Evolutionary conservation across 2,329 filamentous ascomycete genomes (phyloP), one percentile per base, ranked within the genome.

Genomic region (Neofusicoccum ribis): DNA sequence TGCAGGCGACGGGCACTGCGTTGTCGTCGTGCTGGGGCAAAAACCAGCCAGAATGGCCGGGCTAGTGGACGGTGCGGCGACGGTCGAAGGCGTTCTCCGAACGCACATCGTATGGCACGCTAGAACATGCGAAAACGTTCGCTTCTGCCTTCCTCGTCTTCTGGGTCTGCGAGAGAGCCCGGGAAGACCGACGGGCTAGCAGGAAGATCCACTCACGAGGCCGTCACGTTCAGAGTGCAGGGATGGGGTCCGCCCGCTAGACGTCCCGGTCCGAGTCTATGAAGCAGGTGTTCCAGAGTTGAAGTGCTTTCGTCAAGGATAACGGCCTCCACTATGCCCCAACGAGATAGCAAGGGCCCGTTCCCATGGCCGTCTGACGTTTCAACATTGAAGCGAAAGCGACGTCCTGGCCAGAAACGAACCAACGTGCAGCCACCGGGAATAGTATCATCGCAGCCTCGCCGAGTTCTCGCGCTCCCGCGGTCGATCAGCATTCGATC

Each of bases 111-210:
- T 20, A 41, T 17, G 61, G 61, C 56, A 54, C 49, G 12, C 61
- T 54, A 64, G 41, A 54, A 60, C 12, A n/a, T 56, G 61, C 61
- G 61, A 46, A 64, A 64, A 64, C 61, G 61, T 64, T 64, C 61
- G 61, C 61, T 47, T 56, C 41, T 23, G 51, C 31, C 20, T 54
- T 20, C 50, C 50, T 15, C 46, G 60, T n/a, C 49, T 46, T 49
- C 17, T 20, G 27, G 23, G 23, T 47, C 41, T 44, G 23, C 37
- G n/a, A 51, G 51, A 41, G 47, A 63, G 59, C 59, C n/a, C 47
- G 41, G 50, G 11, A 27, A 15, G 39, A 14, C 61, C 43, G 51
- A 64, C 15, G 39, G 20, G 61, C 39, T 56, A 39, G 43, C 31
- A 50, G 36, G 37, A 61, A 50, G 34, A 39, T 39, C 34, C 41